Conservation (phyloP, 306 rosid genomes). For the Cucurbita pepo region DNA sequence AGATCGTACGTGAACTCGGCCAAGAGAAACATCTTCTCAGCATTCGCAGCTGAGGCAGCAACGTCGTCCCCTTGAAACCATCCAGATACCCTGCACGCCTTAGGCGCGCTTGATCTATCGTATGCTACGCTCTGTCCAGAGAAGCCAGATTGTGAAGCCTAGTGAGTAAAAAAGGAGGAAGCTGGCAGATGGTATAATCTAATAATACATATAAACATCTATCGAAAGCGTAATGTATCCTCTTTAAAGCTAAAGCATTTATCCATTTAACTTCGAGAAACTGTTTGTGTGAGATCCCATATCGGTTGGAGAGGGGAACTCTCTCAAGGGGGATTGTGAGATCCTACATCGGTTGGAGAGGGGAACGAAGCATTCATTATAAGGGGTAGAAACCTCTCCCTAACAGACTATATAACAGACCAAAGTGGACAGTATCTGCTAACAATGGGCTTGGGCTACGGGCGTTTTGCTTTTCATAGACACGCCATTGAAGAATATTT, state of each 20-base stretch:
- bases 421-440: too few relatives aligned
- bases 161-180: background rate
- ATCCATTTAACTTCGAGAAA: background rate
- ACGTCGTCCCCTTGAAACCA: constrained; percentile 46
- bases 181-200: too few relatives aligned
- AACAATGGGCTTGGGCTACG: too few relatives aligned
- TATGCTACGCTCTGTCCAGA: constrained; percentile 69
- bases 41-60: constrained; percentile 20
- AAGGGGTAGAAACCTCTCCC: too few relatives aligned
- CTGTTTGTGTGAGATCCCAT: background rate
- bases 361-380: too few relatives aligned
- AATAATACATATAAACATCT: background rate
- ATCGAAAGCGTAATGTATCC: background rate
- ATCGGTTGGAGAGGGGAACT: too few relatives aligned
- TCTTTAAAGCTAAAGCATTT: background rate
- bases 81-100: constrained; percentile 77
- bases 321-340: too few relatives aligned
- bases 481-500: background rate
- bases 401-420: too few relatives aligned
- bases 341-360: too few relatives aligned
- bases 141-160: background rate
- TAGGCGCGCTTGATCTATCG: constrained; percentile 82
- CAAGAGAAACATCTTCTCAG: constrained; percentile 33
- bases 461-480: background rate
- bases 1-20: constrained; percentile 67